phyloP scores from a whole-genome alignment of 2,329 filamentous ascomycete genomes.

The Drechslerella coelobrocha region DNA sequence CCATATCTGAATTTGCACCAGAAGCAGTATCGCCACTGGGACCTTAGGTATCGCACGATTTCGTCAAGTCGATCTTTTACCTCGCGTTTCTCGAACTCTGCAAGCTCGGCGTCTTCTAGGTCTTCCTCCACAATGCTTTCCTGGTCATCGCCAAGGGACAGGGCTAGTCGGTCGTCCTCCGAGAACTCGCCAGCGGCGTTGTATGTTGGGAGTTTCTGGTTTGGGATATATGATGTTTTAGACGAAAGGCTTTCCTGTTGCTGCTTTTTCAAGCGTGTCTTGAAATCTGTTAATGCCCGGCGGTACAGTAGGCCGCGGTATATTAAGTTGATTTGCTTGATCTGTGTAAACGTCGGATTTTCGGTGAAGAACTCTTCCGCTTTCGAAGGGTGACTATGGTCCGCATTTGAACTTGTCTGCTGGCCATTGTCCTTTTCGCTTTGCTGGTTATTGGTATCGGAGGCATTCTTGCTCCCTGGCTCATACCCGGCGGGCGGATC shows the following conservation, averaged over 20 bases:
- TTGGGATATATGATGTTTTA: constrained; percentile 58
- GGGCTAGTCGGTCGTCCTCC: constrained; percentile 72
- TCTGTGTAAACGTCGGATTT: constrained; percentile 58
- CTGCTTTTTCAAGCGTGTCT: constrained; percentile 70
- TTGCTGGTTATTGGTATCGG: background rate
- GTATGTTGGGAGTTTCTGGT: constrained; percentile 67
- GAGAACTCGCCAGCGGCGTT: constrained; percentile 72
- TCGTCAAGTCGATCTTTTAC: constrained; percentile 70
- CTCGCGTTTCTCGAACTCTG: constrained; percentile 76
- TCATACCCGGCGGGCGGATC: constrained; percentile 46
- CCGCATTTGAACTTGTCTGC: constrained; percentile 53
- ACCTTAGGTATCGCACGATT: constrained; percentile 73
- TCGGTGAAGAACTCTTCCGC: constrained; percentile 24
- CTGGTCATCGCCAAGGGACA: constrained; percentile 60
- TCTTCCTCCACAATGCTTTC: constrained; percentile 70
- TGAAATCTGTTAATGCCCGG: constrained; percentile 73
- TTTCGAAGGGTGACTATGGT: constrained; percentile 56
- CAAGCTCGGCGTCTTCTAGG: constrained; percentile 79
- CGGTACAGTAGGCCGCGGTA: constrained; percentile 77
- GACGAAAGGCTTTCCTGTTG: constrained; percentile 67
- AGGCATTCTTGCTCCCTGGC: background rate
- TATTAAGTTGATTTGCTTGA: constrained; percentile 75
- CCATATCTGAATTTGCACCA: constrained; percentile 91
- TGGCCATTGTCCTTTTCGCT: constrained; percentile 40
- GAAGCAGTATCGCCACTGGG: constrained; percentile 82